Evolutionary conservation across 108 stramenopile species (phyloP), one percentile per base, ranked within the genome.

Genomic region (Conticribra guillardii): DNA sequence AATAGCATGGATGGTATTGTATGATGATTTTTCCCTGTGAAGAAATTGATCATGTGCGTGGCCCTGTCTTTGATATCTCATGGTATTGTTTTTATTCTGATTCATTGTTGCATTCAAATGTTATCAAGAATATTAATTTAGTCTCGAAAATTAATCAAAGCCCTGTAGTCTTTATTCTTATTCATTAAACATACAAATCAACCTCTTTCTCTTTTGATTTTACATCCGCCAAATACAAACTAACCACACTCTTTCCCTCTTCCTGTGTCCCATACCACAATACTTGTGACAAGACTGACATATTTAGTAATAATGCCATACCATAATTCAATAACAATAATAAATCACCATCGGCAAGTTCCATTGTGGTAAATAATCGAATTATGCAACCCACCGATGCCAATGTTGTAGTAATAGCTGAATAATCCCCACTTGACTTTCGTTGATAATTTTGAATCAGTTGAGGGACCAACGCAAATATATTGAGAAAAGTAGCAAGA

Each of bases 301-400:
- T 5, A 54, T 87, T 87, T n/a, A 84, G 34, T 0, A 58, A 11
- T 26, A 80, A 34, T 23, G 83, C 83, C 14, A 67, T 51, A 0
- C 67, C 64, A 64, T 75, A 82, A 62, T 70, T 71, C 0, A 32
- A n/a, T 26, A 83, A 55, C 47, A 87, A 64, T 5, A 84, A 45
- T 30, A 63, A 49, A 72, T 87, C 86, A 22, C 66, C 48, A 41
- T 74, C 66, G 8, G 76, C 67, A 71, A 87, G 58, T 22, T 56
- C 18, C n/a, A 71, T 22, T 7, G 81, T 84, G 4, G 86, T 87
- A 51, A 64, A 87, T 8, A 82, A 11, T 63, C 86, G 71, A 37
- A 80, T 71, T 14, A 64, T 21, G 45, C 83, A 82, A 0, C 86
- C 86, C n/a, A 41, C 64, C 5, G 59, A 24, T 4, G 77, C 80